Percentiles rank a stretch among this genome's conserved stretches.
Evolutionary conservation across 768 basidiomycete species (phyloP).

Genomic region (Phanerodontia chrysosporium): DNA sequence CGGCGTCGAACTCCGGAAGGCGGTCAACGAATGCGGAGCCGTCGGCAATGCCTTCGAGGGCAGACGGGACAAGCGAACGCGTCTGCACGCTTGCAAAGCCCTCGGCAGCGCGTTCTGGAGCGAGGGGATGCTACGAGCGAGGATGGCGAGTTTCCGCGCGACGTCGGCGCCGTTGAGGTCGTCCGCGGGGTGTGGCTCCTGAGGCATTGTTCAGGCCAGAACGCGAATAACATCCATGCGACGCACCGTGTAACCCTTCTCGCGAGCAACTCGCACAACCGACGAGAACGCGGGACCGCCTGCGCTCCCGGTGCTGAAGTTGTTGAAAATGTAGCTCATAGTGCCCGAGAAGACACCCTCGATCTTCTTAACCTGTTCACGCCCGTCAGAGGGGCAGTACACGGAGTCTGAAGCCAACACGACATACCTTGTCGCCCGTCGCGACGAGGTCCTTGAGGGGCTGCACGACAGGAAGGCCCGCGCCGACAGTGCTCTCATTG

Average conservation of each 20-base stretch:
- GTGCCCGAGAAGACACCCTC: constrained; percentile 99
- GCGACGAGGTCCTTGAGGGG: constrained; percentile 89
- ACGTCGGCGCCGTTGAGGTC: constrained; percentile 97
- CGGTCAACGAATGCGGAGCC: constrained; percentile 82
- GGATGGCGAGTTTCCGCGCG: constrained; percentile 93
- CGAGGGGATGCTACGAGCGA: constrained; percentile 71
- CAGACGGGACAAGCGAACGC: constrained; percentile 77
- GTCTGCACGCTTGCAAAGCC: constrained; percentile 83
- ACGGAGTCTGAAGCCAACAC: neutral
- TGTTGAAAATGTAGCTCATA: constrained; percentile 98
- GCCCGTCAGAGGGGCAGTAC: neutral
- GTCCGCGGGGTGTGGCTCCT: constrained; percentile 98
- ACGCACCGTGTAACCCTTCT: constrained; percentile 89
- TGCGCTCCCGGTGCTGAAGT: constrained; percentile 71
- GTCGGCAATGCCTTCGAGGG: constrained; percentile 58
- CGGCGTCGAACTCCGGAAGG: constrained; percentile 77
- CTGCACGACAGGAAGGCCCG: constrained; percentile 87
- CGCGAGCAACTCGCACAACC: constrained; percentile 82
- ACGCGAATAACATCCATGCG: neutral
- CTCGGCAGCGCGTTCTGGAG: constrained; percentile 53
- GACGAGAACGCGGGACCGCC: constrained; percentile 80
- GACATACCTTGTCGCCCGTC: constrained; percentile 74
- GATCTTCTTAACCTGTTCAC: constrained; percentile 74
- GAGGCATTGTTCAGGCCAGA: neutral
- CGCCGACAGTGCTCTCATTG: constrained; percentile 93